phyloP scores from a whole-genome alignment of 1,284 basidiomycete species.

The Apiotrichum sp. region DNA sequence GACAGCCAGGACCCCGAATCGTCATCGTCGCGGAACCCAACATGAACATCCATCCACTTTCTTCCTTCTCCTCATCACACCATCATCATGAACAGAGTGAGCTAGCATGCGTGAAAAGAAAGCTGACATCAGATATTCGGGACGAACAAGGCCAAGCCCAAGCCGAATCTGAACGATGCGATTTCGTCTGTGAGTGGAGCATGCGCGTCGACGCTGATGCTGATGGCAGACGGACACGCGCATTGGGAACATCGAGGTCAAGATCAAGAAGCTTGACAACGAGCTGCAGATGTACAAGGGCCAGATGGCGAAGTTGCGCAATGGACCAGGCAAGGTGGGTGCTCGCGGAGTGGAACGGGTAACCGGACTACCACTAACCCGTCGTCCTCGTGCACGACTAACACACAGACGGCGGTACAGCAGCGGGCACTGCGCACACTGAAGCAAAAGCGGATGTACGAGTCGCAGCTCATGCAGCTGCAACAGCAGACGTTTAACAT shows the following conservation, averaged over 20 bases:
- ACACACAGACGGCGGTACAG: conserved; percentile 73
- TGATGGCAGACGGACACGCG: conserved; percentile 71
- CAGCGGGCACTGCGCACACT: conserved; percentile 89
- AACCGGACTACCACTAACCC: not conserved
- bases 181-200: conserved; percentile 65
- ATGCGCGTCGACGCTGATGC: too few relatives aligned
- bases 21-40: not conserved
- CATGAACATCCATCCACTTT: not conserved
- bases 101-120: not conserved
- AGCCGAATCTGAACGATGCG: conserved; percentile 81
- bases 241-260: conserved; percentile 87
- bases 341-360: not conserved
- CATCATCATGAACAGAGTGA: conserved; percentile 37
- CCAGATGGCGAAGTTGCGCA: conserved; percentile 89
- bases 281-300: conserved; percentile 90
- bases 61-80: not conserved
- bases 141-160: conserved; percentile 60
- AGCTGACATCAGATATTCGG: conserved; percentile 60
- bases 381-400: not conserved
- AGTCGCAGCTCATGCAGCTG: conserved; percentile 81
- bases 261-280: conserved; percentile 92
- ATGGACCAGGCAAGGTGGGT: conserved; percentile 87
- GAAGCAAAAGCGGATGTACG: conserved; percentile 93
- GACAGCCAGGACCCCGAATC: not conserved
- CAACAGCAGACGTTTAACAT: conserved; percentile 98